These are phyloP conservation scores for Cytospora schulzeri DNA, from an alignment of 2,329 filamentous ascomycete species.

Conservation along the genomic window DNA sequence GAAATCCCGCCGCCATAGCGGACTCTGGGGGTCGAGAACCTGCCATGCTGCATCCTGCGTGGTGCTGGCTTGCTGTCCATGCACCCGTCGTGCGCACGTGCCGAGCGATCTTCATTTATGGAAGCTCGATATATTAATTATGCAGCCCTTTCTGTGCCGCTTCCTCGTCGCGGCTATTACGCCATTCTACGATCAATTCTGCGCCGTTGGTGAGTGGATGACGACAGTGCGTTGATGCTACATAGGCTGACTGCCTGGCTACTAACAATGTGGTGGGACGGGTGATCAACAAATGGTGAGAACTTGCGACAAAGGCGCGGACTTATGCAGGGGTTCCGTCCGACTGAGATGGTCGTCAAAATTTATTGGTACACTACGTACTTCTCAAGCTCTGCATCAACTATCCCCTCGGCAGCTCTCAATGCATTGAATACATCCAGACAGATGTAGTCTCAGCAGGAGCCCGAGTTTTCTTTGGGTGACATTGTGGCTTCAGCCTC, in stretches of 20 bases:
- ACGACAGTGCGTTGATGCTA: not conserved
- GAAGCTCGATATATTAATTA: slow-evolving; percentile 1
- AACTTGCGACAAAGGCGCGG: not conserved
- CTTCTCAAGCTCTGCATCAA: not conserved
- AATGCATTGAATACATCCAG: not conserved
- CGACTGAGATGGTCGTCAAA: too few relatives aligned
- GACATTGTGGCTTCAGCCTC: slow-evolving; percentile 18
- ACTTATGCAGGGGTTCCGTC: not conserved
- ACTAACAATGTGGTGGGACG: not conserved
- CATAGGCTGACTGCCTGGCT: not conserved
- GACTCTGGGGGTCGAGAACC: not conserved
- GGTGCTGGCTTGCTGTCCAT: not conserved
- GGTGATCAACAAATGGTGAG: not conserved
- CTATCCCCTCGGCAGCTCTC: not conserved
- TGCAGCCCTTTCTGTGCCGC: slow-evolving; percentile 5
- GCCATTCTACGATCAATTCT: not conserved
- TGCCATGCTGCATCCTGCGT: not conserved
- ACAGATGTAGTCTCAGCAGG: not conserved
- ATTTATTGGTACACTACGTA: too few relatives aligned
- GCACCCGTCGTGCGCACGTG: slow-evolving; percentile 9
- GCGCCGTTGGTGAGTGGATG: not conserved
- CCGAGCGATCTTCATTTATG: slow-evolving; percentile 10
- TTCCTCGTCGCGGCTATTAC: not conserved
- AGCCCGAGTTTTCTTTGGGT: not conserved
- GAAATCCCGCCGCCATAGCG: not conserved